A percentile compares a stretch with the other conserved stretches of the same genome.
These are phyloP conservation scores for Paramecium sonneborni DNA, from an alignment of 73 alveolate genomes.

Conservation along the genomic window DNA sequence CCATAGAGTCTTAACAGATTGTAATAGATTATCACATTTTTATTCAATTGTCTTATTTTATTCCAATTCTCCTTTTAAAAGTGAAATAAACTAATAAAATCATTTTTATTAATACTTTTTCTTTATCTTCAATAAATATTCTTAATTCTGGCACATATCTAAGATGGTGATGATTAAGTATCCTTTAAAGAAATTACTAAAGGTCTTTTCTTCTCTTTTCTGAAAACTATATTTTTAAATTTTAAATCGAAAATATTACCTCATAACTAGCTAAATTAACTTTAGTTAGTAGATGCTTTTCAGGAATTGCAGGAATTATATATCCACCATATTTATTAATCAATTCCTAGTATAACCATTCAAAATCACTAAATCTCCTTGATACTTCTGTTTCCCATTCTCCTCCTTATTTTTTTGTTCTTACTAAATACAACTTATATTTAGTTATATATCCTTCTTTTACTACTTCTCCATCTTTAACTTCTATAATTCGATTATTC, in stretches of 20 bases:
- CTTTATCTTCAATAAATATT: slow-evolving; percentile 49
- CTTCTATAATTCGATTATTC: slow-evolving; percentile 31
- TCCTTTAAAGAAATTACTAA: slow-evolving; percentile 31
- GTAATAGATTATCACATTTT: slow-evolving; percentile 42
- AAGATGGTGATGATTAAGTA: slow-evolving; percentile 52
- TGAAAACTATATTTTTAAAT: slow-evolving; percentile 30
- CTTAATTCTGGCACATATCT: slow-evolving; percentile 62
- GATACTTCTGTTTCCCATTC: slow-evolving; percentile 68
- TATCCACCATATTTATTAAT: slow-evolving; percentile 67
- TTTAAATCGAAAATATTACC: background rate
- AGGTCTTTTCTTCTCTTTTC: slow-evolving; percentile 60
- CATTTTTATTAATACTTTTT: slow-evolving; percentile 6
- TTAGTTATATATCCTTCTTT: slow-evolving; percentile 61
- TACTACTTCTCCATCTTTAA: slow-evolving; percentile 44
- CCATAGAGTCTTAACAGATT: slow-evolving; percentile 36
- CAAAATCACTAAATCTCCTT: slow-evolving; percentile 69
- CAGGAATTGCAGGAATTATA: slow-evolving; percentile 63
- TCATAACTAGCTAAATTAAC: slow-evolving; percentile 58
- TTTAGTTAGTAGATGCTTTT: slow-evolving; percentile 58
- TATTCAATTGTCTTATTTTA: slow-evolving; percentile 62
- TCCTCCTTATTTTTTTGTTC: slow-evolving; percentile 38
- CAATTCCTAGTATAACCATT: slow-evolving; percentile 61
- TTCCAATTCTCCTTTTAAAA: slow-evolving; percentile 63
- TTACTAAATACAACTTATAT: slow-evolving; percentile 52
- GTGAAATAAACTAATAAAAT: slow-evolving; percentile 39